Percentiles rank a stretch among this genome's conserved stretches.
Evolutionary conservation across 192 early-diverging fungal species (phyloP).

Genomic region (Pecoramyces ruminantium): DNA sequence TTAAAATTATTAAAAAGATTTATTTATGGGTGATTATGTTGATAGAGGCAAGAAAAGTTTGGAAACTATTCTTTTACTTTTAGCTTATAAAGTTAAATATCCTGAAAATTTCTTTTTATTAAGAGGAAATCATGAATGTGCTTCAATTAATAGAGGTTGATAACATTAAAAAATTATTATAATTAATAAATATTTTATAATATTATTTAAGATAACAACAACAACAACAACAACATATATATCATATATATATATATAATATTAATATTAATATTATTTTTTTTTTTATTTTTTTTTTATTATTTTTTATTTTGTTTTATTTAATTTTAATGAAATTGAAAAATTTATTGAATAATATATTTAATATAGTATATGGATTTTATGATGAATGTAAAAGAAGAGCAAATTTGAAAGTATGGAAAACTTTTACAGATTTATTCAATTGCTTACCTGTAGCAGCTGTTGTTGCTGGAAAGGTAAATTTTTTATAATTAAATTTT

Average conservation of each 20-base stretch:
- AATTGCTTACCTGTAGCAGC: slow-evolving; percentile 83
- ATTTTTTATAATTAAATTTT: too few relatives aligned
- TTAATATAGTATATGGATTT: slow-evolving; percentile 74
- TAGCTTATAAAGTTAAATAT: slow-evolving; percentile 94
- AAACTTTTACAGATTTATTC: slow-evolving; percentile 82
- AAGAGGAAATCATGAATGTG: slow-evolving; percentile 92
- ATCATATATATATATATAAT: too few relatives aligned
- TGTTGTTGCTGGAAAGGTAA: slow-evolving; percentile 60
- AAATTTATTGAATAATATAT: not conserved
- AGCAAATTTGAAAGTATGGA: slow-evolving; percentile 74
- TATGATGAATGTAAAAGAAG: slow-evolving; percentile 94
- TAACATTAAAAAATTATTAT: not conserved
- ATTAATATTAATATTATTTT: too few relatives aligned
- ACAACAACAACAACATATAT: too few relatives aligned
- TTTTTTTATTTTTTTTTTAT: too few relatives aligned
- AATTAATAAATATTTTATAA: not conserved
- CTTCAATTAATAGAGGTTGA: slow-evolving; percentile 70
- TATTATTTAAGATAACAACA: too few relatives aligned
- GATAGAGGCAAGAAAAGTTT: slow-evolving; percentile 90
- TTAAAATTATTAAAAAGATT: not conserved
- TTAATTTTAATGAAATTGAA: not conserved
- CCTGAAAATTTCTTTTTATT: slow-evolving; percentile 94
- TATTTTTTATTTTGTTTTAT: too few relatives aligned
- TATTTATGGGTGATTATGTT: slow-evolving; percentile 69
- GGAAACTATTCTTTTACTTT: slow-evolving; percentile 81